A percentile compares a stretch with the other conserved stretches of the same genome.
Evolutionary conservation across 106 monocot genomes (phyloP).

Genomic region (Triglochin maritima): DNA sequence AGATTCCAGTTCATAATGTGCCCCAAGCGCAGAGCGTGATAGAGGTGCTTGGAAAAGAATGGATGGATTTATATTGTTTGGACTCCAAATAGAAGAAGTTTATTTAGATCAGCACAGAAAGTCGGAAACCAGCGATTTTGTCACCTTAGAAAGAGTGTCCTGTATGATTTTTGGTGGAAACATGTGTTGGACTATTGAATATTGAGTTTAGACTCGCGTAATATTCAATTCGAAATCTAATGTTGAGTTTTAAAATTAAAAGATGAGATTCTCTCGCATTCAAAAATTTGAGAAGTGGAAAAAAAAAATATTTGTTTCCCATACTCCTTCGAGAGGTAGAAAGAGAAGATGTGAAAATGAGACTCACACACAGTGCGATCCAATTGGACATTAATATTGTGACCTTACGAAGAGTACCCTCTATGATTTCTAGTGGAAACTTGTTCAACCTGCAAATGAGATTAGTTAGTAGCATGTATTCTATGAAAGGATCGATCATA

Average conservation of each 20-base stretch:
- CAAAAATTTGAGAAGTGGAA: too few species aligned
- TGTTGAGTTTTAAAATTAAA: too few species aligned
- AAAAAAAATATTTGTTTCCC: too few species aligned
- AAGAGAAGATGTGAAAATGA: too few species aligned
- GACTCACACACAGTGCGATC: too few species aligned
- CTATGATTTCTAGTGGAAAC: conserved; percentile 31
- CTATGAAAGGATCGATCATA: not conserved
- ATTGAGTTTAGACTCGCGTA: too few species aligned
- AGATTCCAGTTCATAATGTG: conserved; percentile 18
- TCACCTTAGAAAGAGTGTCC: too few species aligned
- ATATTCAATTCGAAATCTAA: too few species aligned
- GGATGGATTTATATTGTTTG: conserved; percentile 30
- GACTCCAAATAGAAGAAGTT: conserved; percentile 29
- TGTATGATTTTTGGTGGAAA: too few species aligned
- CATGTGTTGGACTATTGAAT: too few species aligned
- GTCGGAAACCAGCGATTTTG: not conserved
- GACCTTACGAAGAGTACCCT: conserved; percentile 8
- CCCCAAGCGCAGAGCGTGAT: conserved; percentile 30
- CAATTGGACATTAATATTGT: conserved; percentile 1
- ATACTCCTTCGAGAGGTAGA: too few species aligned
- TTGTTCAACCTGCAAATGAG: conserved; percentile 21
- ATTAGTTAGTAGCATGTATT: not conserved
- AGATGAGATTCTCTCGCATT: too few species aligned
- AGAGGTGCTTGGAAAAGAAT: conserved; percentile 17
- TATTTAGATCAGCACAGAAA: conserved; percentile 18